Base-by-base conservation (phyloP, 176 grass and related monocot species). In the Rhynchospora breviuscula region DNA sequence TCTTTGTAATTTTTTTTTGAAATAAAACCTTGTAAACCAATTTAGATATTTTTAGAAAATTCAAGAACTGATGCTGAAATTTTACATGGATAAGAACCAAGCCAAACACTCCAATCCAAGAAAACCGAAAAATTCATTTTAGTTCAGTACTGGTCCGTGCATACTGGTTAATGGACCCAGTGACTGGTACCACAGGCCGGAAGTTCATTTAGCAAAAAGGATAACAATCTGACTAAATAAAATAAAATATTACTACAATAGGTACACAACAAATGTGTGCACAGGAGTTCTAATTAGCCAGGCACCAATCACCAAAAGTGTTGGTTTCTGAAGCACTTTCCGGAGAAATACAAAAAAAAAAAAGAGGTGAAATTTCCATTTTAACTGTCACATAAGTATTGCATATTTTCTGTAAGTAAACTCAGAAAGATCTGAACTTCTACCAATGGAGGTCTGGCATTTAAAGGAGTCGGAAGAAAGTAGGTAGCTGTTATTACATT, bases 381-480 rank as follows among this genome's bases (percentile, higher is more conserved):
- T 75, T 26, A 25, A 75, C 19, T 51, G 46, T 10, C 14, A 53
- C 45, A 52, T 3, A 75, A 75, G 46, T 23, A 22, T 49, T 73
- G 69, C 68, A 47, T 40, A 31, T 25, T 18, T 4, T 2, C 40
- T 46, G 44, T 46, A 46, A 71, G 46, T 71, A 54, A 78, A 54
- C 13, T 33, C 13, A 33, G 49, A 78, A 57, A 78, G 25, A 57
- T 57, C 71, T 75, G 71, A 14, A 75, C 26, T 53, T 75, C 47
- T 45, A 75, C 71, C 47, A 14, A 51, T n/a, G 51, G 23, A 78
- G 51, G 73, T 56, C 13, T 57, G 73, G 29, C 51, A 57, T 57
- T 78, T 78, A 35, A 78, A 78, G 49, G 73, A 56, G 13, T 57
- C 31, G 51, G 73, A 78, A 54, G 49, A 77, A 77, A 78, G 73